Base-by-base conservation (phyloP, 2,329 filamentous ascomycete species). In the Fusarium nanum region DNA sequence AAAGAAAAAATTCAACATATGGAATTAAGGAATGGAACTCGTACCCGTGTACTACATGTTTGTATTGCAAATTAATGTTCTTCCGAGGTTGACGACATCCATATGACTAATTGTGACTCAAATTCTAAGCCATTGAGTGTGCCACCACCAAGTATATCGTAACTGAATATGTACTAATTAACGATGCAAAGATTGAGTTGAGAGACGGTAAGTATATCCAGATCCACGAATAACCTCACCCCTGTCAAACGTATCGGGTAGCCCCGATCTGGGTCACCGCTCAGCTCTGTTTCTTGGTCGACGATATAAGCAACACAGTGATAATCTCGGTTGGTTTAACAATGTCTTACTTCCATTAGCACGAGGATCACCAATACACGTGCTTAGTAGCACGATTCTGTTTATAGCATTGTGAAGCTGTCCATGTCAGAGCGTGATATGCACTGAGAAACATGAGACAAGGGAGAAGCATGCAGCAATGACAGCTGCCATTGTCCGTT, bases 231-330 rank as follows among this genome's bases (percentile, higher is more conserved):
- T 32, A 32, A 22, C 44, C 52, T 60, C 60, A 42, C 37, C 63
- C 63, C 37, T 65, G 50, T 49, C 58, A 52, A 58, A 45, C 30
- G 50, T 57, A 64, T 67, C 61, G 64, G 56, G 54, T 68, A 72
- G 57, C 60, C 42, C 60, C 67, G 56, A 73, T 68, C 56, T 40
- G 56, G 67, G 55, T 63, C 28, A 47, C 60, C 52, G 40, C 60
- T 53, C 25, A 55, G 42, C 50, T 64, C 18, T 56, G 44, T 67
- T 67, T n/a, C 62, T 64, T 50, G 54, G 56, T 42, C 54, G 46
- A 57, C 56, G 23, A 60, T 41, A 54, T 44, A 27, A 54, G 32
- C 37, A 52, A 47, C 37, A 28, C 45, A 40, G 22, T 34, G 20
- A 48, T 22, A 57, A 55, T 45, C 34, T 66, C 45, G 27, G 28